phyloP scores from a whole-genome alignment of 371 early-diverging fungal species.

The Zopfochytrium polystomum region DNA sequence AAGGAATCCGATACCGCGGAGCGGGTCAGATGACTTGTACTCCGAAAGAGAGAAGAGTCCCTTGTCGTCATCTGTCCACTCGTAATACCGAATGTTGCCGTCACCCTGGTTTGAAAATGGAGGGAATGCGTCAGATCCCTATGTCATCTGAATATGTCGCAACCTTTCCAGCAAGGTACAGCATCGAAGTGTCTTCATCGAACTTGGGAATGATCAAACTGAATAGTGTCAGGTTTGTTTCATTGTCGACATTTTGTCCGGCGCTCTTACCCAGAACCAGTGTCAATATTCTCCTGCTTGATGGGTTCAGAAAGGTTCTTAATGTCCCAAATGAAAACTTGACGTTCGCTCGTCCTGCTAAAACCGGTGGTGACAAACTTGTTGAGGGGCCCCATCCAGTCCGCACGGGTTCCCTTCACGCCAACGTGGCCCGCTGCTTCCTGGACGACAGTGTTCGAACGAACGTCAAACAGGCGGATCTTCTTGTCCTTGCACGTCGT shows the following conservation, averaged over 20 bases:
- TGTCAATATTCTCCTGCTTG: constrained; percentile 77
- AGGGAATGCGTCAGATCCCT: not conserved
- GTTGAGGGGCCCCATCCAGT: constrained; percentile 82
- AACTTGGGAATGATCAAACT: constrained; percentile 94
- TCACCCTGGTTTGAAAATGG: constrained; percentile 65
- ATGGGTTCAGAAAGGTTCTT: constrained; percentile 70
- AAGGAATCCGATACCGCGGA: constrained; percentile 90
- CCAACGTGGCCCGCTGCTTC: constrained; percentile 88
- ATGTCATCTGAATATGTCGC: too few species aligned
- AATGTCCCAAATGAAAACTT: constrained; percentile 86
- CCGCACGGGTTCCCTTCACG: constrained; percentile 91
- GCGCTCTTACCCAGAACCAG: constrained; percentile 71
- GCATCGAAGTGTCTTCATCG: constrained; percentile 82
- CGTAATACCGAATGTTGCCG: constrained; percentile 96
- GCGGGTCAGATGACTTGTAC: constrained; percentile 86
- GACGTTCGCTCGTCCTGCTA: constrained; percentile 86
- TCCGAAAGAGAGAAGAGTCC: constrained; percentile 79
- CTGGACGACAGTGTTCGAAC: constrained; percentile 78
- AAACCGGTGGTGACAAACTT: constrained; percentile 93
- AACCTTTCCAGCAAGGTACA: constrained; percentile 95
- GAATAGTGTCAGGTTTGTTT: not conserved
- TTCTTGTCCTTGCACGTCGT: constrained; percentile 96
- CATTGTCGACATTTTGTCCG: too few species aligned
- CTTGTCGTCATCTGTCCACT: constrained; percentile 77
- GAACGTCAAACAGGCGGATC: constrained; percentile 88